Evolutionary conservation across 2,329 filamentous ascomycete species (phyloP), one percentile per base, ranked within the genome.

Genomic region (Phaeosphaeria sp.): DNA sequence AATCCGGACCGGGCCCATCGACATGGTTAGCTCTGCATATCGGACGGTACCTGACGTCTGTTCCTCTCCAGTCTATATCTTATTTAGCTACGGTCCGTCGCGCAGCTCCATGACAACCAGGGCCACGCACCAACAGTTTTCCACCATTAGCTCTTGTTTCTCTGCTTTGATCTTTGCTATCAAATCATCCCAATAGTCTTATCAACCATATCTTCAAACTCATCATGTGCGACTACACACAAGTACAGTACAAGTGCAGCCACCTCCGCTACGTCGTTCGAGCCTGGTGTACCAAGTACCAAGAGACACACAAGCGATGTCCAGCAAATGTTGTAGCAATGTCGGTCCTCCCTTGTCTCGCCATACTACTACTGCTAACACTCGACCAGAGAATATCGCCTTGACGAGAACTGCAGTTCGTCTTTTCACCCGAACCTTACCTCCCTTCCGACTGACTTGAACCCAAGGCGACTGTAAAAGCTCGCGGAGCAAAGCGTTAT

Each of bases 161-260:
- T 39, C 36, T 15, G 15, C 13, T 39, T 15, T n/a, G 36, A n/a
- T 6, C 21, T 18, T 13, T 25, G 22, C 20, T 25, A 17, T 24
- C 11, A 3, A 45, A 15, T 6, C 20, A 22, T 20, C 24, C 43
- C 43, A 25, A 24, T 44, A 15, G 9, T 45, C 43, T 24, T 24
- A 15, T 11, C 21, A n/a, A 21, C 13, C 43, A 22, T 22, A 9
- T 6, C 18, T 46, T 9, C 11, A 25, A 8, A 24, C n/a, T 9
- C 42, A 60, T 36, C 42, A 87, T 87, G 84, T 87, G 84, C 71
- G 84, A 86, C 70, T 86, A 86, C 64, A 86, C 81, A 21, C 82
- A 86, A 73, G 84, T 87, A 53, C 82, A 85, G 59, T 87, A 84
- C 69, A 78, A 79, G 42, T 87, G 84, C 73, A 79, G 79, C 49